Evolutionary conservation across 2,329 filamentous ascomycete genomes (phyloP).

Genomic region (Teratosphaeria zuluensis): DNA sequence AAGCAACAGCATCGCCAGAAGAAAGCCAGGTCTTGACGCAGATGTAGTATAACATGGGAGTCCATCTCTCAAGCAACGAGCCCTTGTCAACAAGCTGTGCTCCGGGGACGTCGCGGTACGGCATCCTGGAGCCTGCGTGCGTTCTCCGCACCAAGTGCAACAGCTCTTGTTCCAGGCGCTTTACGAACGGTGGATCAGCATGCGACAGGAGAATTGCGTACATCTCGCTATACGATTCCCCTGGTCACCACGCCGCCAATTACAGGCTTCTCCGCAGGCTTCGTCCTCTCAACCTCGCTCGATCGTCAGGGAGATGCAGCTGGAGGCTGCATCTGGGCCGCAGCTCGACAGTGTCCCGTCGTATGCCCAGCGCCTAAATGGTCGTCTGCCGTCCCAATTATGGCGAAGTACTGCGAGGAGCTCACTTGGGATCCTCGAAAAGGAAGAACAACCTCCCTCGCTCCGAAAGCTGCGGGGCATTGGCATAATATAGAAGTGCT

Average conservation of each 20-base stretch:
- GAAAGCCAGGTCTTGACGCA: neutral
- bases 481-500: neutral
- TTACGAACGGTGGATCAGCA: neutral
- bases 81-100: neutral
- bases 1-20: neutral
- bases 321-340: neutral
- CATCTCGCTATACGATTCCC: neutral
- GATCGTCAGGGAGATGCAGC: neutral
- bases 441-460: neutral
- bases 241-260: neutral
- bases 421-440: neutral
- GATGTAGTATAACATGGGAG: neutral
- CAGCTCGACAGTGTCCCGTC: neutral
- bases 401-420: neutral
- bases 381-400: neutral
- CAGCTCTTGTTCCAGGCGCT: neutral
- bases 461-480: neutral
- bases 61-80: neutral
- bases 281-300: neutral
- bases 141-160: neutral
- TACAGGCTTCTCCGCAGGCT: neutral
- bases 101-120: neutral
- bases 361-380: neutral
- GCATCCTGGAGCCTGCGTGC: neutral
- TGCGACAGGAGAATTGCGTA: neutral